These are phyloP conservation scores for Thalassiosira mediterranea DNA, from an alignment of 352 stramenopile genomes.

Conservation along the genomic window DNA sequence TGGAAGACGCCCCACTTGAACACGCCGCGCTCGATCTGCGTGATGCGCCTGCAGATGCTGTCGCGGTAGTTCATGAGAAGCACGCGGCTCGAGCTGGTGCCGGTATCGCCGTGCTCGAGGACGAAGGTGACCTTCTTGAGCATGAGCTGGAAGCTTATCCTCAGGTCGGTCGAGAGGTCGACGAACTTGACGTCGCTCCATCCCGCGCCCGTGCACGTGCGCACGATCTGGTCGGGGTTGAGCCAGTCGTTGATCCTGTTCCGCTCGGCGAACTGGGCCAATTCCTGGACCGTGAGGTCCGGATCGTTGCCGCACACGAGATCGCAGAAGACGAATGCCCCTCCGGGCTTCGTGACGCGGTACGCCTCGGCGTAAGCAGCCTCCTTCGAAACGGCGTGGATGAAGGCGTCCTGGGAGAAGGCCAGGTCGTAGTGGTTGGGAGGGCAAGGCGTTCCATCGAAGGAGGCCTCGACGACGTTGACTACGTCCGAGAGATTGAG, in stretches of 20 bases:
- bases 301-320: constrained; percentile 61
- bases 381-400: constrained; percentile 67
- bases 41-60: constrained; percentile 53
- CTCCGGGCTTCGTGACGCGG: constrained; percentile 67
- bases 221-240: constrained; percentile 57
- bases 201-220: constrained; percentile 43
- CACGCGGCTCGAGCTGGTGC: constrained; percentile 26
- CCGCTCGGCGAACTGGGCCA: constrained; percentile 57
- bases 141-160: constrained; percentile 62
- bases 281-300: constrained; percentile 54
- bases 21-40: constrained; percentile 60
- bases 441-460: constrained; percentile 40
- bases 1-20: constrained; percentile 70
- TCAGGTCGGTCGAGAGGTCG: constrained; percentile 57
- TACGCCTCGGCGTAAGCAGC: constrained; percentile 64
- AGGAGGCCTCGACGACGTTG: constrained; percentile 38
- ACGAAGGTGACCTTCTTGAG: constrained; percentile 64
- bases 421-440: constrained; percentile 55
- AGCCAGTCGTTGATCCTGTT: constrained; percentile 70
- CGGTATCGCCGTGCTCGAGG: constrained; percentile 45
- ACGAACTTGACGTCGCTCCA: constrained; percentile 66
- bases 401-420: constrained; percentile 69
- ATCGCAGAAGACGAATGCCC: constrained; percentile 70
- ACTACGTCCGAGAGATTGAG: constrained; percentile 39
- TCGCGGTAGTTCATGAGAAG: constrained; percentile 53